Conservation (phyloP, 2,329 filamentous ascomycete species). For the Pseudogymnoascus sp. region DNA sequence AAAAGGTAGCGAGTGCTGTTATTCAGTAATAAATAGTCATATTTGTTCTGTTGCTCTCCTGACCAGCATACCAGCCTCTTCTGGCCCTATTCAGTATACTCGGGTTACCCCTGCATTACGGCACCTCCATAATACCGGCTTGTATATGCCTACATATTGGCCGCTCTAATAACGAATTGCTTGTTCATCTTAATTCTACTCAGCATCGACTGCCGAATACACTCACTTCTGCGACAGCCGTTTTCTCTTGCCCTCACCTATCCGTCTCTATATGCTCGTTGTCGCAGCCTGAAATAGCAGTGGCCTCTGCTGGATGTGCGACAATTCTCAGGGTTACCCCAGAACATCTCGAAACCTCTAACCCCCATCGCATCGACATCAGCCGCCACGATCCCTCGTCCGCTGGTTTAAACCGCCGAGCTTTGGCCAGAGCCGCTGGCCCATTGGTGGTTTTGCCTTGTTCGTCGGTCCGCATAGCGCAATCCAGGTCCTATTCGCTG, state of each 20-base stretch:
- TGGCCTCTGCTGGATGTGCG: conserved; percentile 21
- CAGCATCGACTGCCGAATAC: neutral
- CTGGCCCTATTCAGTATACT: neutral
- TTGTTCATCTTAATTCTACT: conserved; percentile 5
- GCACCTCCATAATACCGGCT: conserved; percentile 5
- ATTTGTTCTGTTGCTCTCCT: neutral
- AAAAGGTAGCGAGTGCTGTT: neutral
- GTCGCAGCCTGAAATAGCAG: conserved; percentile 5
- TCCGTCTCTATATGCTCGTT: neutral
- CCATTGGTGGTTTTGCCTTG: conserved; percentile 12
- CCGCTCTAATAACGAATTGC: conserved; percentile 2
- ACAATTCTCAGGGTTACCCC: conserved; percentile 23
- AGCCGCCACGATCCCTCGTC: conserved; percentile 17
- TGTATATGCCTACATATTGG: conserved; percentile 4
- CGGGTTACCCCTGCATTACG: neutral
- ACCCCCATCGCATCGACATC: conserved; percentile 19
- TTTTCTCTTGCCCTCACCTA: neutral
- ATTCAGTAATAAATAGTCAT: neutral
- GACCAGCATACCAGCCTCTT: neutral
- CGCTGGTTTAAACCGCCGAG: conserved; percentile 6
- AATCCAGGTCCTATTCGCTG: conserved; percentile 21
- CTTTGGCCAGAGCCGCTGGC: neutral
- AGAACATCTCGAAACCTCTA: conserved; percentile 23
- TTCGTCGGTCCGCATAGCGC: conserved; percentile 18
- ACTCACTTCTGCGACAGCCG: neutral